These are phyloP conservation scores for Chaetomiaceae sp. DNA, from an alignment of 2,329 filamentous ascomycete genomes.

Conservation along the genomic window DNA sequence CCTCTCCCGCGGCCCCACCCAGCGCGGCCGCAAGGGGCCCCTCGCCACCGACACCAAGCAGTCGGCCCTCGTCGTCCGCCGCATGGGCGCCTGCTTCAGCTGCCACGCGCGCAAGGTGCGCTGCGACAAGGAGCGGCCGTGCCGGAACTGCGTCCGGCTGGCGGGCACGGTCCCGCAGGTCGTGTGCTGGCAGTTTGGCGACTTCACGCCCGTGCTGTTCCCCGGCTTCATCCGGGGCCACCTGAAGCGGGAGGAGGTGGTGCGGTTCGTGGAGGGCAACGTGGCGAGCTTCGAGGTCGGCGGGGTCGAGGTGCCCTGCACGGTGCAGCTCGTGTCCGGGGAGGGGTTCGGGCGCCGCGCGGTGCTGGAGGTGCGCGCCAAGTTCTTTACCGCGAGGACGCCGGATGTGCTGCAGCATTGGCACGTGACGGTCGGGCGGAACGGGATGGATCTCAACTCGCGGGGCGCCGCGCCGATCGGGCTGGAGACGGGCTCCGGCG, in stretches of 20 bases:
- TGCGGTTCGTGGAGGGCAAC: conserved; percentile 46
- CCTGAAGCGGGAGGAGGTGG: conserved; percentile 48
- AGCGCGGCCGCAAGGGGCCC: conserved; percentile 54
- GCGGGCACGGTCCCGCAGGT: conserved; percentile 47
- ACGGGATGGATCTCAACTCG: conserved; percentile 39
- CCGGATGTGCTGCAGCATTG: conserved; percentile 48
- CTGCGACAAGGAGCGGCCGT: conserved; percentile 53
- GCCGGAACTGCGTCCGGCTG: conserved; percentile 53
- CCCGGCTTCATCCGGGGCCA: conserved; percentile 48
- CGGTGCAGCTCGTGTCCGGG: conserved; percentile 48
- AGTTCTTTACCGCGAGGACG: conserved; percentile 49
- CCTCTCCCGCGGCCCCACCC: conserved; percentile 41
- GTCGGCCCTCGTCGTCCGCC: conserved; percentile 50
- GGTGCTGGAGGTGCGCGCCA: conserved; percentile 43
- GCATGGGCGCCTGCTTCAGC: conserved; percentile 55
- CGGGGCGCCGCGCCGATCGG: conserved; percentile 47
- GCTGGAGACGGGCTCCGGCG: conserved; percentile 38
- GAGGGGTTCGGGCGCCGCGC: conserved; percentile 38
- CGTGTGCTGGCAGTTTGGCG: conserved; percentile 56
- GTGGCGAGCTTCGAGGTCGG: conserved; percentile 41
- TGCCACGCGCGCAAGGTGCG: conserved; percentile 57
- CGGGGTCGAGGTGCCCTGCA: conserved; percentile 39
- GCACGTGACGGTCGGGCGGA: conserved; percentile 39
- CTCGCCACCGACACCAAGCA: conserved; percentile 51
- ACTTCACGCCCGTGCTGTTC: conserved; percentile 51